These are phyloP conservation scores for Paragyromitra xinjiangensis DNA, from an alignment of 495 filamentous ascomycete genomes.

Conservation along the genomic window DNA sequence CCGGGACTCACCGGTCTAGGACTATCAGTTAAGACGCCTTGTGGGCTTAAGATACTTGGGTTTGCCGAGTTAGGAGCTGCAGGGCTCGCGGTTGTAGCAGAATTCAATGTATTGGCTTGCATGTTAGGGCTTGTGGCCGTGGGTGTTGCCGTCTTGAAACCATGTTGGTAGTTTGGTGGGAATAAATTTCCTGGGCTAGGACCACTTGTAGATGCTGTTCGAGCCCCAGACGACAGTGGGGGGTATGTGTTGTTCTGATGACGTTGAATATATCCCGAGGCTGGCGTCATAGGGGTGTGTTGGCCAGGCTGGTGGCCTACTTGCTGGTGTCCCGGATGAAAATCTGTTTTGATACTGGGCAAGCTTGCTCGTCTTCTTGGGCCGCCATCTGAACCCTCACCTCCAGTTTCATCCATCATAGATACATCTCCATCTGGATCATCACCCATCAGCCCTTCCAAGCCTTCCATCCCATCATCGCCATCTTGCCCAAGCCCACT, in stretches of 20 bases:
- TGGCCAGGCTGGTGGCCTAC: conserved; percentile 32
- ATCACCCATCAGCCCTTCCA: conserved; percentile 54
- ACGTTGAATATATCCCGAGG: conserved; percentile 43
- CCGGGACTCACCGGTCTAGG: conserved; percentile 48
- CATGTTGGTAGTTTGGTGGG: conserved; percentile 39
- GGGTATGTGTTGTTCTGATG: conserved; percentile 56
- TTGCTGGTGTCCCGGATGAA: conserved; percentile 45
- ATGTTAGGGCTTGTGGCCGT: conserved; percentile 34
- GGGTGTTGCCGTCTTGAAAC: conserved; percentile 32
- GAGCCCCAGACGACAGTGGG: conserved; percentile 42
- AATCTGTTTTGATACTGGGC: conserved; percentile 55
- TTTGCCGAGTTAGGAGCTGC: conserved; percentile 37
- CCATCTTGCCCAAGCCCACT: conserved; percentile 51
- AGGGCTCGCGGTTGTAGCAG: conserved; percentile 34
- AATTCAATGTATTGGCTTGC: conserved; percentile 22
- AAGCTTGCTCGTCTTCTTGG: conserved; percentile 47
- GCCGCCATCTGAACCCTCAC: conserved; percentile 41
- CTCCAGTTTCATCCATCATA: conserved; percentile 52
- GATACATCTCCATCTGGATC: conserved; percentile 53
- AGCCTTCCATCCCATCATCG: conserved; percentile 56
- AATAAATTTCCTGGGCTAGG: conserved; percentile 49
- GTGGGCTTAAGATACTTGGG: conserved; percentile 48
- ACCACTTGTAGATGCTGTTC: conserved; percentile 47
- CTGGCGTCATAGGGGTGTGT: conserved; percentile 51
- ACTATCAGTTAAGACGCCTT: conserved; percentile 52